Base-by-base conservation (phyloP, 768 basidiomycete species). In the Suillus decipiens region DNA sequence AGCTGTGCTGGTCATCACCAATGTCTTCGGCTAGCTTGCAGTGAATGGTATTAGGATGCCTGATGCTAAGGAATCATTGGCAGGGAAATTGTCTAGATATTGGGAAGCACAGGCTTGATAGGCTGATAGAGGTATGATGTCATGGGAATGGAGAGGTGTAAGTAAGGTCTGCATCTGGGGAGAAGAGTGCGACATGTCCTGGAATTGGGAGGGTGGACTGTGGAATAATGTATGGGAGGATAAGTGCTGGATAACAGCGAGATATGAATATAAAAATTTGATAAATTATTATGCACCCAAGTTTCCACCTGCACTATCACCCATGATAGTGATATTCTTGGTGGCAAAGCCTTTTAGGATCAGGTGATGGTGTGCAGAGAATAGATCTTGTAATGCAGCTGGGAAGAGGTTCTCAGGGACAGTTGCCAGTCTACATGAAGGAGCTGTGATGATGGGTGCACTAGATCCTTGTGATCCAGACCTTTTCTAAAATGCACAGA, bases 121-220 rank as follows among this genome's bases (percentile, higher is more conserved):
- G 2, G 0, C 0, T 3, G 47, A 17, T 7, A 36, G 0, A 19
- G 41, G 15, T 15, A 66, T 2, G 6, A 63, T 12, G 39, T 74
- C 66, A 0, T 61, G 56, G 54, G 62, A 55, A 2, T 60, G 19
- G 6, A 66, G n/a, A 1, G 12, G 66, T 56, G 1, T 5, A n/a
- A 2, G 69, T 72, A 6, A 28, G 63, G 7, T 57, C 56, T 4
- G 60, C 22, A 2, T 1, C 9, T 0, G 90, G 89, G 0, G 87
- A 77, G 34, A 90, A 78, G n/a, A 88, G 74, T 31, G 85, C 76
- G 65, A 92, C 73, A 63, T 89, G 85, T 0, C 74, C 71, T 50
- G 85, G 84, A 39, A 88, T 75, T 3, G 77, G 75, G 48, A 76
- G 70, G 17, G 84, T 88, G 33, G 86, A 85, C 14, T 37, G 37